A percentile compares a stretch with the other conserved stretches of the same genome.
These are phyloP conservation scores for Chrysanthemum makinoi DNA, from an alignment of 129 eudicot species.

Conservation along the genomic window DNA sequence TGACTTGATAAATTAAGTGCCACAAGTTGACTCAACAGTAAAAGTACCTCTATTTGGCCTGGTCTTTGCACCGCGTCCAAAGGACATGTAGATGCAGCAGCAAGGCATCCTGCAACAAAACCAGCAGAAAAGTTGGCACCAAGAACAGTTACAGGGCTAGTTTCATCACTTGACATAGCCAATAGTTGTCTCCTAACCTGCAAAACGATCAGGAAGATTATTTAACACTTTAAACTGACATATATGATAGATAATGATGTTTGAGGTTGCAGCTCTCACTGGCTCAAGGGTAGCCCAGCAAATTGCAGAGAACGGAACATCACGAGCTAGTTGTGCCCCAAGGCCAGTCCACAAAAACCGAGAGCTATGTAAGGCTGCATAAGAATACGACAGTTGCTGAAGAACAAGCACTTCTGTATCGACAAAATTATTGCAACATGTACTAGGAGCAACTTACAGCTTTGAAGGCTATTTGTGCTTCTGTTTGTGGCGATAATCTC, in stretches of 20 bases:
- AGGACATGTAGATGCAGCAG: constrained; percentile 84
- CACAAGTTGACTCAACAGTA: background rate
- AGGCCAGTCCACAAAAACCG: constrained; percentile 91
- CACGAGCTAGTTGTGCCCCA: constrained; percentile 92
- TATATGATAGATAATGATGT: background rate
- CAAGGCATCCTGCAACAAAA: constrained; percentile 84
- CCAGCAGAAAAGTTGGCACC: constrained; percentile 92
- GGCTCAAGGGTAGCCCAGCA: constrained; percentile 97
- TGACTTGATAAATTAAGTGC: background rate
- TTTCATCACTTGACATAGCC: constrained; percentile 44
- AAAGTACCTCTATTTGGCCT: constrained; percentile 85
- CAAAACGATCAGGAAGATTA: background rate
- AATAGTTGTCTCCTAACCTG: constrained; percentile 65
- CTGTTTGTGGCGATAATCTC: constrained; percentile 50
- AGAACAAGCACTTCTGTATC: background rate
- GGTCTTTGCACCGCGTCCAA: constrained; percentile 92
- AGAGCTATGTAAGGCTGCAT: constrained; percentile 43
- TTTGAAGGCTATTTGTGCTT: constrained; percentile 37
- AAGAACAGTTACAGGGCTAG: constrained; percentile 36
- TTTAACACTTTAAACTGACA: background rate
- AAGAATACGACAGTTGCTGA: constrained; percentile 1
- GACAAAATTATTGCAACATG: background rate
- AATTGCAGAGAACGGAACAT: constrained; percentile 94
- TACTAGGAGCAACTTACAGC: constrained; percentile 38
- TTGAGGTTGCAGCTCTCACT: constrained; percentile 36